Conservation (phyloP, 139 green algal species). For the Chlamydomonas sp. region DNA sequence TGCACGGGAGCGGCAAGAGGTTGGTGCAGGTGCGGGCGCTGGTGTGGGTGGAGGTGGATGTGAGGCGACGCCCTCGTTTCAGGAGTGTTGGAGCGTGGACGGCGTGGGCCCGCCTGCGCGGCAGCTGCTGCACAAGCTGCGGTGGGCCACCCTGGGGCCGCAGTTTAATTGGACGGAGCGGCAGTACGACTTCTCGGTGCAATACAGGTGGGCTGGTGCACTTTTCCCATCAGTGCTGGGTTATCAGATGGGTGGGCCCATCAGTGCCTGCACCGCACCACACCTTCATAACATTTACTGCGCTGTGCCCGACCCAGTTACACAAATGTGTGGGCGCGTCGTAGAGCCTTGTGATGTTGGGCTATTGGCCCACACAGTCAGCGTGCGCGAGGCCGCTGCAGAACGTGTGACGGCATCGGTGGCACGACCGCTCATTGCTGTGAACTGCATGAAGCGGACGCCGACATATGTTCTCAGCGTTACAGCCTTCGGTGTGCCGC, state of each 20-base stretch:
- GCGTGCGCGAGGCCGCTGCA: too few relatives aligned
- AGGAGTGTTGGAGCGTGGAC: conserved; percentile 10
- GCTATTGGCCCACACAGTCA: too few relatives aligned
- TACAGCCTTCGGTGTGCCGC: not conserved
- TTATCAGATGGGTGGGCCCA: too few relatives aligned
- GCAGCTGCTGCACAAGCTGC: conserved; percentile 77
- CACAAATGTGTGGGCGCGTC: too few relatives aligned
- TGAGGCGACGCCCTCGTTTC: conserved; percentile 1
- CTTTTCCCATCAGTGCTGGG: not conserved
- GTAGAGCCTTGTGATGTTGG: too few relatives aligned
- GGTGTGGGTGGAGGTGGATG: not conserved
- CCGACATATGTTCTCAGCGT: not conserved
- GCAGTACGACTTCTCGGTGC: conserved; percentile 61
- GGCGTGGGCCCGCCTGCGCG: conserved; percentile 52
- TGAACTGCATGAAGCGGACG: not conserved
- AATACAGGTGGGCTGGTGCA: conserved; percentile 36
- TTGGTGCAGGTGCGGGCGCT: not conserved
- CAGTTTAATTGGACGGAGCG: conserved; percentile 84
- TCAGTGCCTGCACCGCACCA: not conserved
- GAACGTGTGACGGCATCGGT: too few relatives aligned
- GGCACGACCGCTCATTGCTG: not conserved
- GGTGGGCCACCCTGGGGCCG: conserved; percentile 86
- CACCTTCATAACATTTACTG: too few relatives aligned
- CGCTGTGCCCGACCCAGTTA: too few relatives aligned
- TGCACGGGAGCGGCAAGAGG: not conserved